Evolutionary conservation across 2,329 filamentous ascomycete genomes (phyloP).

Genomic region (Fusarium tjaetaba): DNA sequence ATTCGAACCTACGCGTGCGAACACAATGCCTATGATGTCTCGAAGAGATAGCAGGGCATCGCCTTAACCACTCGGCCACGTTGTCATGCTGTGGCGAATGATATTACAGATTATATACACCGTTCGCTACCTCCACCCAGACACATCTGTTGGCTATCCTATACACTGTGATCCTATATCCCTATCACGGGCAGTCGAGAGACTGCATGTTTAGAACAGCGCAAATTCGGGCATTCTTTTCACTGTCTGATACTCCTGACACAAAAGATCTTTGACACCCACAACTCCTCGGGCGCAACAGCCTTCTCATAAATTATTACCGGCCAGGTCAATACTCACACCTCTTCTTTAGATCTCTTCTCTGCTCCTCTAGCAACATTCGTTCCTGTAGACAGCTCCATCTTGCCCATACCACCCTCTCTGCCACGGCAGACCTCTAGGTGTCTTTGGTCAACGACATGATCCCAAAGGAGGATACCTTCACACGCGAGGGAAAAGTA

Average conservation of each 20-base stretch:
- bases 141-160: neutral
- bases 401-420: neutral
- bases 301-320: neutral
- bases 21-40: constrained; percentile 29
- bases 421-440: neutral
- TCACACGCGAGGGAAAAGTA: neutral
- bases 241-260: neutral
- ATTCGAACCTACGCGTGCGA: constrained; percentile 31
- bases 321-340: neutral
- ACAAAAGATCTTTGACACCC: neutral
- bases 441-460: neutral
- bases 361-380: neutral
- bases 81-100: neutral
- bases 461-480: neutral
- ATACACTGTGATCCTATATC: too few relatives aligned
- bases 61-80: constrained; percentile 30
- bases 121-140: rapidly evolving
- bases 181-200: neutral
- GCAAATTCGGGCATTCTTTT: neutral
- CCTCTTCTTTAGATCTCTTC: neutral
- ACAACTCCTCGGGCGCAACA: neutral
- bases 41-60: constrained; percentile 24
- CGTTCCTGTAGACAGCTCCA: neutral
- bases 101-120: rapidly evolving
- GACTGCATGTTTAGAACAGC: neutral